phyloP scores from a whole-genome alignment of 2,329 filamentous ascomycete genomes.

The Calonectria crousiana region DNA sequence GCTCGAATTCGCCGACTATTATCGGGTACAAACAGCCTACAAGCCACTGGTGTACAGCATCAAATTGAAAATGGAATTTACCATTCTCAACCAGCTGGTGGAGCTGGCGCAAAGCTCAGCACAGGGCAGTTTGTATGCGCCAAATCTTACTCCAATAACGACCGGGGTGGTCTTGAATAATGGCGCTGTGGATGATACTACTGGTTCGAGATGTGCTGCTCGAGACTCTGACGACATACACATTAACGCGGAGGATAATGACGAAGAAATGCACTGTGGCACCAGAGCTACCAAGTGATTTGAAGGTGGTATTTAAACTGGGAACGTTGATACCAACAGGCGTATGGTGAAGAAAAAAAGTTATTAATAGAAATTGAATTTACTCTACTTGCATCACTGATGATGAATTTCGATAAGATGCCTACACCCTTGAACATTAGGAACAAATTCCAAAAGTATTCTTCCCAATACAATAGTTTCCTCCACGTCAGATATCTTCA shows the following conservation, averaged over 20 bases:
- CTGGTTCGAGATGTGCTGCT: neutral
- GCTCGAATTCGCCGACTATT: slow-evolving; percentile 55
- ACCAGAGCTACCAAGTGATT: neutral
- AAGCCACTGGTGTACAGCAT: slow-evolving; percentile 48
- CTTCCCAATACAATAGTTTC: too few relatives aligned
- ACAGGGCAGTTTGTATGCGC: neutral
- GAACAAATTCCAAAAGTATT: too few relatives aligned
- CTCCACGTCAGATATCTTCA: too few relatives aligned
- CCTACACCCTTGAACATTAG: too few relatives aligned
- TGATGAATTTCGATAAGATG: neutral
- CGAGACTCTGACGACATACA: neutral
- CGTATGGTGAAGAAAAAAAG: neutral
- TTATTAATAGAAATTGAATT: neutral
- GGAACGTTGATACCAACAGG: neutral
- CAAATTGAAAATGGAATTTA: slow-evolving; percentile 54
- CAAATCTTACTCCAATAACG: neutral
- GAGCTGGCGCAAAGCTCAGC: slow-evolving; percentile 31
- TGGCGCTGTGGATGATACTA: neutral
- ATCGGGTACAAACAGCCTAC: slow-evolving; percentile 39
- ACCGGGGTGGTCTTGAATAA: neutral
- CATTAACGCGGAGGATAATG: neutral
- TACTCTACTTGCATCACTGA: neutral
- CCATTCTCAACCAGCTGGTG: slow-evolving; percentile 50
- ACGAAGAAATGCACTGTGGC: neutral
- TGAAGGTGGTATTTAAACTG: neutral